phyloP scores from a whole-genome alignment of 78 protist genomes.

The Dictyostelium firmibasis region DNA sequence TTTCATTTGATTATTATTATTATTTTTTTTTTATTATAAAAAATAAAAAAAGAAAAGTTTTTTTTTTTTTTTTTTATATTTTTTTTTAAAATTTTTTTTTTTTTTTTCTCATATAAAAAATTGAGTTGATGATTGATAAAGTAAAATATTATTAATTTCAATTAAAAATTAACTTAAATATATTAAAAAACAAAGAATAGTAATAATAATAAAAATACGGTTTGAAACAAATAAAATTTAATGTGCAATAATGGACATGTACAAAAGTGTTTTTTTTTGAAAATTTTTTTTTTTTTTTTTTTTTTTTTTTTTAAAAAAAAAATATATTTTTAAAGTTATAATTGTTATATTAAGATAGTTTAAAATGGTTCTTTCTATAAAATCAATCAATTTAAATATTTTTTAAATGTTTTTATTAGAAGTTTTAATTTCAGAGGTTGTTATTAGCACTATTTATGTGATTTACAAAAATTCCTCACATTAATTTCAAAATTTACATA shows the following conservation, averaged over 20 bases:
- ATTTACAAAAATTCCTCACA: background rate
- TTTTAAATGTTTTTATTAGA: background rate
- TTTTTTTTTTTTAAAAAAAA: background rate
- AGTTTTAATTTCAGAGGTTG: background rate
- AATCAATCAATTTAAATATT: background rate
- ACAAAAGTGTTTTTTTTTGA: background rate
- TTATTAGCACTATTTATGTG: background rate
- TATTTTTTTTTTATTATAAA: background rate
- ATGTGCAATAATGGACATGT: no score
- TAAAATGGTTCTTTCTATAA: background rate
- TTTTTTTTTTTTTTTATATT: background rate
- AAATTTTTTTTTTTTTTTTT: background rate
- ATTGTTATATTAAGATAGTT: background rate
- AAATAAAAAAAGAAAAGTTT: no score
- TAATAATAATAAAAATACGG: background rate
- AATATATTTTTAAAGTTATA: background rate
- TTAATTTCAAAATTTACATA: background rate
- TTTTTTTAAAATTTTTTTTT: background rate
- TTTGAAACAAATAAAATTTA: background rate
- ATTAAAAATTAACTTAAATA: background rate
- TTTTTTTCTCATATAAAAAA: conserved; percentile 1
- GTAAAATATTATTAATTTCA: background rate
- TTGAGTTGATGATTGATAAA: background rate
- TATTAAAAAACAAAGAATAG: background rate
- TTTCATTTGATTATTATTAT: background rate